Percentiles rank a stretch among this genome's conserved stretches.
These are phyloP conservation scores for Misopates orontium DNA, from an alignment of 257 asterid species.

Conservation along the genomic window DNA sequence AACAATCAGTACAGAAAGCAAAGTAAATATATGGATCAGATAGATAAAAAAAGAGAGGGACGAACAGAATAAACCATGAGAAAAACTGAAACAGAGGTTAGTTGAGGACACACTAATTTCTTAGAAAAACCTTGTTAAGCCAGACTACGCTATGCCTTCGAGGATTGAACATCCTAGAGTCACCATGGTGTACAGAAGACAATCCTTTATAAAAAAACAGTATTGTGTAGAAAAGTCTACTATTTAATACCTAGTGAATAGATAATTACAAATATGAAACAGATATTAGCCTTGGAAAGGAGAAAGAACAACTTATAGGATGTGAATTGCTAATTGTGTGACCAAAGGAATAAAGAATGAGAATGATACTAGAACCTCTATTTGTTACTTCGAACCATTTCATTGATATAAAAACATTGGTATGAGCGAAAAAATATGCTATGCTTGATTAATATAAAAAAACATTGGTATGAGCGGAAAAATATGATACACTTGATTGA, in stretches of 20 bases:
- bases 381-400: not conserved
- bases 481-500: too few relatives aligned
- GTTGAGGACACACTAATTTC: not conserved
- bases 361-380: not conserved
- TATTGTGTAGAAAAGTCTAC: not conserved
- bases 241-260: not conserved
- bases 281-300: not conserved
- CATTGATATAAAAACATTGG: not conserved
- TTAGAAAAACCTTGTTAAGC: too few relatives aligned
- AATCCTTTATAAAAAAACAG: slow-evolving; percentile 10
- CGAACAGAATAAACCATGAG: not conserved
- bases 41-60: slow-evolving; percentile 4
- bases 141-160: not conserved
- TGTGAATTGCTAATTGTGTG: not conserved
- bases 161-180: not conserved
- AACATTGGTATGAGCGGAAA: too few relatives aligned
- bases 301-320: not conserved
- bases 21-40: slow-evolving; percentile 5
- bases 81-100: not conserved
- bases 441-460: too few relatives aligned
- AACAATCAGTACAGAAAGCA: slow-evolving; percentile 15
- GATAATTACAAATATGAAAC: not conserved
- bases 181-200: not conserved
- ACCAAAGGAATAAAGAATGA: not conserved
- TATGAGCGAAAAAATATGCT: too few relatives aligned